Conservation (phyloP, 2,329 filamentous ascomycete species). For the Acarospora socialis region DNA sequence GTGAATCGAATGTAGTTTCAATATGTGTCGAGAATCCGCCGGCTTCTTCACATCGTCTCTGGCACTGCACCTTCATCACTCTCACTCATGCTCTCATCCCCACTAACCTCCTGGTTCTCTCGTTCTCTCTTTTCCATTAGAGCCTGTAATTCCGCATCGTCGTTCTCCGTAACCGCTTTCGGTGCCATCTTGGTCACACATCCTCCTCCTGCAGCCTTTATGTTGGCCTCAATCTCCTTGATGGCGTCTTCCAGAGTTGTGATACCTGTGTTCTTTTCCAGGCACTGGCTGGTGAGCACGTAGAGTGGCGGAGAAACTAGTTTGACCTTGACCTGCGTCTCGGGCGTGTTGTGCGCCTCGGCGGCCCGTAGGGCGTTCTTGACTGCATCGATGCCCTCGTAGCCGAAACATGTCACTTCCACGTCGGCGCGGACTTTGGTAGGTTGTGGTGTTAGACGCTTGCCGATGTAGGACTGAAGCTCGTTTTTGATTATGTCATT, state of each 20-base stretch:
- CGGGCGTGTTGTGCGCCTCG: conserved; percentile 80
- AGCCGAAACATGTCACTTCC: conserved; percentile 88
- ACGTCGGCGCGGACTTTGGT: conserved; percentile 97
- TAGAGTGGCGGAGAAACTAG: conserved; percentile 96
- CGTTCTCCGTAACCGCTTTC: conserved; percentile 96
- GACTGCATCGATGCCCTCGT: conserved; percentile 96
- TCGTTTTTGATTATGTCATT: conserved; percentile 76
- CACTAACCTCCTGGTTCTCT: conserved; percentile 95
- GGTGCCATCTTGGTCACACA: conserved; percentile 95
- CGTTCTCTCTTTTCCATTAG: conserved; percentile 98
- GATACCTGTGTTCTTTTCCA: conserved; percentile 85
- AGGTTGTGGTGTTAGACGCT: conserved; percentile 93
- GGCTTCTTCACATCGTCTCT: conserved; percentile 19
- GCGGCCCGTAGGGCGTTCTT: conserved; percentile 84
- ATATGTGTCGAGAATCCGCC: no score
- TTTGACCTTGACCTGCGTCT: conserved; percentile 94
- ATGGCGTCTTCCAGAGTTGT: conserved; percentile 77
- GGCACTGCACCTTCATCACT: conserved; percentile 73
- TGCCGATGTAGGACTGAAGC: conserved; percentile 88
- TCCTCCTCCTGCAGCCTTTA: conserved; percentile 62
- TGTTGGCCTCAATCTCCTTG: conserved; percentile 67
- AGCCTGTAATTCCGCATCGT: conserved; percentile 90
- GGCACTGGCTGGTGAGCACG: conserved; percentile 84
- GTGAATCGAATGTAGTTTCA: no score
- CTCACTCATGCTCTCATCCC: conserved; percentile 90